Evolutionary conservation across 805 yeast genomes (phyloP).

Genomic region (Starmerella vaccinii): DNA sequence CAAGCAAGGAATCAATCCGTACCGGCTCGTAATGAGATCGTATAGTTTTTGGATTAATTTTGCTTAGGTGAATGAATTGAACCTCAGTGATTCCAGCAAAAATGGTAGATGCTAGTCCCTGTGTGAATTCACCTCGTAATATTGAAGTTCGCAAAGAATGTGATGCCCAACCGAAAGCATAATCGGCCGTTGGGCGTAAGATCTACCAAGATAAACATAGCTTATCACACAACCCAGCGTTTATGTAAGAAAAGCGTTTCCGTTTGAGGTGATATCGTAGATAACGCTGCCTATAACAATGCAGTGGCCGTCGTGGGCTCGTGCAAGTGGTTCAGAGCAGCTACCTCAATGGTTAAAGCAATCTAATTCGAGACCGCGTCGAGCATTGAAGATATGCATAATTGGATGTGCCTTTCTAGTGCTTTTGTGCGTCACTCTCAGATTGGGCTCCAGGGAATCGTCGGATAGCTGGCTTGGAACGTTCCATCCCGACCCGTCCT

Average conservation of each 20-base stretch:
- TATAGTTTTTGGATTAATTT: too few species aligned
- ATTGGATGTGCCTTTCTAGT: not conserved
- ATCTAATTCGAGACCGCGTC: not conserved
- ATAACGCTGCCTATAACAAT: not conserved
- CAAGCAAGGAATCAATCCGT: too few species aligned
- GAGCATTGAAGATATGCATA: not conserved
- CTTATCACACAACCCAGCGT: too few species aligned
- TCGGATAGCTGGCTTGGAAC: conserved; percentile 20
- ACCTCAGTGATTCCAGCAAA: too few species aligned
- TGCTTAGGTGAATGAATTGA: too few species aligned
- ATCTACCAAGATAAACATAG: too few species aligned
- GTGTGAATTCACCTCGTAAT: too few species aligned
- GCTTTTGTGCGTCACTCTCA: not conserved
- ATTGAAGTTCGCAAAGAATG: too few species aligned
- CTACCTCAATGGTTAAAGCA: not conserved
- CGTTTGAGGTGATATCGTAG: not conserved
- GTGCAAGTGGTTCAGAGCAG: not conserved
- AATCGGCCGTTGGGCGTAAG: too few species aligned
- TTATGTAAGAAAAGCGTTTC: not conserved
- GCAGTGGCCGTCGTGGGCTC: conserved; percentile 1
- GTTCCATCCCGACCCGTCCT: conserved; percentile 15
- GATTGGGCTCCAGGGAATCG: not conserved
- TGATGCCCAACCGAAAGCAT: too few species aligned
- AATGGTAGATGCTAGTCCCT: too few species aligned
- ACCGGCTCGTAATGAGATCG: too few species aligned